Base-by-base conservation (phyloP, 1,284 basidiomycete genomes). In the Taiwanofungus camphoratus region DNA sequence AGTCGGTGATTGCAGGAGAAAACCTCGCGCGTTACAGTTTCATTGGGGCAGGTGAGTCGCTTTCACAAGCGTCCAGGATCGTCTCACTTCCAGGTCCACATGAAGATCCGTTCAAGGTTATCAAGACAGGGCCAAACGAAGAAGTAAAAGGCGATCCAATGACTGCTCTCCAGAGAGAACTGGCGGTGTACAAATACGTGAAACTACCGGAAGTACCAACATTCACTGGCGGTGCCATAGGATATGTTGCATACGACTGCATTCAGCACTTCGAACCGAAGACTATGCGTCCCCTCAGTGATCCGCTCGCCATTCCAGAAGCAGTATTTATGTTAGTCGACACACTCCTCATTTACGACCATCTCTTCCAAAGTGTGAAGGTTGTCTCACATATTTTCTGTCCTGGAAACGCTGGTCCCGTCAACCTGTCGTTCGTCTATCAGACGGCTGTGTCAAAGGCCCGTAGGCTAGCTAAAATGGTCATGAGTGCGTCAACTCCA, bases 151-250 rank as follows among this genome's bases (percentile, higher is more conserved):
- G 95, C 1, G 96, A 99, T 63, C 96, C 96, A 5, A 82, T 95
- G 69, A 61, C 69, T 19, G 78, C 77, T 18, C 76, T 99, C 40
- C 89, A 99, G 66, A 82, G 79, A 54, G 92, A 96, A 61, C 80
- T 99, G 23, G 71, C 82, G 12, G 70, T 83, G 44, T 94, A 96
- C 71, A 77, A 87, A 63, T 98, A 96, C 62, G 79, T 96, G 61
- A 85, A 87, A 61, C 80, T 97, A 12, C 92, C 92, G 5, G 88
- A 93, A 62, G 74, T 97, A 31, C 85, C 89, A 1, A 95, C 93
- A 0, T 98, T 99, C 62, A 97, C 95, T 21, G 96, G 96, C 39
- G 96, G 96, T 40, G 95, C 95, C 0, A 92, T 99, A 57, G 96
- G 96, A 34, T 99, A 97, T 68, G 92, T 99, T 53, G 81, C 91